Conservation (phyloP, 148 eudicot species). For the Mesembryanthemum crystallinum region DNA sequence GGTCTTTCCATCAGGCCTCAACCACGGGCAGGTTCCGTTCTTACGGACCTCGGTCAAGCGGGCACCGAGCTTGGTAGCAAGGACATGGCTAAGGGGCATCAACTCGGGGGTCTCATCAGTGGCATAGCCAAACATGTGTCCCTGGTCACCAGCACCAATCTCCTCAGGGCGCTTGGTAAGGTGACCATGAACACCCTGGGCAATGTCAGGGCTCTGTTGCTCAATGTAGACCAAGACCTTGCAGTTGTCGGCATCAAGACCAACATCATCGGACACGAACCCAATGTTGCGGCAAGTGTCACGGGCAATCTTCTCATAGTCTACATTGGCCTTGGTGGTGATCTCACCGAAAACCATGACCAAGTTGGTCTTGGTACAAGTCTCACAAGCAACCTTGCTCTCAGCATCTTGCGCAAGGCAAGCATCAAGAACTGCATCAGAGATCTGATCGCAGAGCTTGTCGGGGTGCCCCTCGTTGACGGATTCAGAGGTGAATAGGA, state of each 20-base stretch:
- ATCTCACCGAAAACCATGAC: slow-evolving; percentile 45
- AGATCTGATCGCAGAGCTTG: slow-evolving; percentile 53
- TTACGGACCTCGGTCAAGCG: slow-evolving; percentile 38
- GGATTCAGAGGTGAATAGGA: slow-evolving; percentile 48
- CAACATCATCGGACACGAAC: slow-evolving; percentile 33
- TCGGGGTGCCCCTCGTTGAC: slow-evolving; percentile 59
- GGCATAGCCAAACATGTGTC: slow-evolving; percentile 57
- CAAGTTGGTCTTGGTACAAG: slow-evolving; percentile 43
- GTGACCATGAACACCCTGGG: slow-evolving; percentile 41
- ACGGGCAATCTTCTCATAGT: slow-evolving; percentile 40
- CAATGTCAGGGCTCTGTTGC: slow-evolving; percentile 53
- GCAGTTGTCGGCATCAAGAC: slow-evolving; percentile 44
- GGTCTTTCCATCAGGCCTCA: slow-evolving; percentile 44
- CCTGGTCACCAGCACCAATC: slow-evolving; percentile 45
- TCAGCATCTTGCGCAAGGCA: slow-evolving; percentile 49
- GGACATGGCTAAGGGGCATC: slow-evolving; percentile 43
- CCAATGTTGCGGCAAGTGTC: slow-evolving; percentile 36
- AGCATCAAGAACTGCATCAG: slow-evolving; percentile 51
- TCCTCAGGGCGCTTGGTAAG: slow-evolving; percentile 40
- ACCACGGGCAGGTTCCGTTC: slow-evolving; percentile 41
- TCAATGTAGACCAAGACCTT: slow-evolving; percentile 47
- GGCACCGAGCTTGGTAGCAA: slow-evolving; percentile 41
- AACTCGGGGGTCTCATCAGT: slow-evolving; percentile 51
- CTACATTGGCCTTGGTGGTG: slow-evolving; percentile 36
- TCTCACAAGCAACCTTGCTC: slow-evolving; percentile 54